phyloP scores from a whole-genome alignment of 208 protist genomes.

The Wallacemonas sp. region DNA sequence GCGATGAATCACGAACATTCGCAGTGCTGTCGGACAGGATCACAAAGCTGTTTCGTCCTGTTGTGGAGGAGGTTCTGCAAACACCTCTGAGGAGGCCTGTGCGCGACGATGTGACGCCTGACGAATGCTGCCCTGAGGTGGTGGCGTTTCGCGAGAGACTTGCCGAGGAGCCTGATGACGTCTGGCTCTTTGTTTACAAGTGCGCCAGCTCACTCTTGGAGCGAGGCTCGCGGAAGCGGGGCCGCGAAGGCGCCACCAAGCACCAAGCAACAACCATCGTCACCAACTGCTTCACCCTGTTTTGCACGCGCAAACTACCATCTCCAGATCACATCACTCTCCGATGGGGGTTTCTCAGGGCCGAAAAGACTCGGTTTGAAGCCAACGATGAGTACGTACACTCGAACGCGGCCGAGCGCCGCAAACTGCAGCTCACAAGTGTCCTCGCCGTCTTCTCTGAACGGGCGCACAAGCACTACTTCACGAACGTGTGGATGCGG shows the following conservation, averaged over 20 bases:
- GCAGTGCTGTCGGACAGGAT: conserved; percentile 24
- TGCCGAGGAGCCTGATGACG: conserved; percentile 44
- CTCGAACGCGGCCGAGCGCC: conserved; percentile 67
- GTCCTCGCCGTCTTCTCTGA: conserved; percentile 85
- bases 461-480: conserved; percentile 79
- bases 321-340: conserved; percentile 49
- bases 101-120: conserved; percentile 63
- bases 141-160: conserved; percentile 57
- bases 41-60: conserved; percentile 29
- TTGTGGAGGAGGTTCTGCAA: conserved; percentile 52
- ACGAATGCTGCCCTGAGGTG: conserved; percentile 62
- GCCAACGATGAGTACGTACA: conserved; percentile 63
- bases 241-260: conserved; percentile 17
- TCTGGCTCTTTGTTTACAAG: conserved; percentile 77
- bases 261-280: conserved; percentile 24
- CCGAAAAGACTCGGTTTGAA: conserved; percentile 58
- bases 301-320: conserved; percentile 61
- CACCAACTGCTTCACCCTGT: conserved; percentile 76
- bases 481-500: conserved; percentile 79
- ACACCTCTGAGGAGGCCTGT: conserved; percentile 40
- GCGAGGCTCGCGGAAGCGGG: conserved; percentile 53
- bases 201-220: conserved; percentile 47
- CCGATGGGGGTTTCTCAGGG: conserved; percentile 65
- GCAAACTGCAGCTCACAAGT: conserved; percentile 59
- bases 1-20: conserved; percentile 18